Conservation (phyloP, 2,329 filamentous ascomycete genomes). For the Geosmithia putterillii region DNA sequence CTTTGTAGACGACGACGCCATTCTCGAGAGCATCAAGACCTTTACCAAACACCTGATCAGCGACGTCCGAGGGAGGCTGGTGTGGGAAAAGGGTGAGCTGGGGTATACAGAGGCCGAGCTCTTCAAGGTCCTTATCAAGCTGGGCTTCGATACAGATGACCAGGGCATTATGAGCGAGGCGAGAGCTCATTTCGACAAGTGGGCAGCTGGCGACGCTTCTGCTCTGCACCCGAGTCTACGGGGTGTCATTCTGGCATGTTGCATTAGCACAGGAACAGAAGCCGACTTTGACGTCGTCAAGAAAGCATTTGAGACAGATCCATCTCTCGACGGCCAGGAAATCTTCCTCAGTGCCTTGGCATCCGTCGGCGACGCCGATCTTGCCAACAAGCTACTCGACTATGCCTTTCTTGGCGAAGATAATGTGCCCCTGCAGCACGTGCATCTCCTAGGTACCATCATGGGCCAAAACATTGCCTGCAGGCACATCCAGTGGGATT, state of each 20-base stretch:
- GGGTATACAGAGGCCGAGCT: slow-evolving; percentile 74
- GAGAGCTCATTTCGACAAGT: slow-evolving; percentile 67
- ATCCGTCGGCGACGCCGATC: slow-evolving; percentile 52
- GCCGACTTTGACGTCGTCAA: slow-evolving; percentile 63
- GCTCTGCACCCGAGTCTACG: slow-evolving; percentile 75
- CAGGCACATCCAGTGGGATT: slow-evolving; percentile 71
- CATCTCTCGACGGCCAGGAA: slow-evolving; percentile 83
- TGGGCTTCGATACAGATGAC: slow-evolving; percentile 67
- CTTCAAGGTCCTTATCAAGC: slow-evolving; percentile 66
- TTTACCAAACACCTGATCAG: slow-evolving; percentile 70
- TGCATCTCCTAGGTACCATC: slow-evolving; percentile 67
- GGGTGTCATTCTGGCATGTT: slow-evolving; percentile 66
- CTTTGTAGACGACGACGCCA: slow-evolving; percentile 63
- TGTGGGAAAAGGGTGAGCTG: slow-evolving; percentile 71
- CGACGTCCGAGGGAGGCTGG: slow-evolving; percentile 63
- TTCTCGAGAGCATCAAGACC: slow-evolving; percentile 61
- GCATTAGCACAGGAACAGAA: slow-evolving; percentile 57
- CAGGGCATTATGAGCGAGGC: slow-evolving; percentile 63
- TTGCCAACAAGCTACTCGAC: slow-evolving; percentile 55
- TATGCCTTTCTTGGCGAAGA: slow-evolving; percentile 44
- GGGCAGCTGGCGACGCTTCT: slow-evolving; percentile 52
- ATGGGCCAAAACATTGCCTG: slow-evolving; percentile 63
- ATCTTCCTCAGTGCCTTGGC: slow-evolving; percentile 70
- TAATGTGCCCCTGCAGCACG: slow-evolving; percentile 73
- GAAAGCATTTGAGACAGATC: slow-evolving; percentile 72